These are phyloP conservation scores for Populus hybrid DNA, from an alignment of 441 rosid species.

Conservation along the genomic window DNA sequence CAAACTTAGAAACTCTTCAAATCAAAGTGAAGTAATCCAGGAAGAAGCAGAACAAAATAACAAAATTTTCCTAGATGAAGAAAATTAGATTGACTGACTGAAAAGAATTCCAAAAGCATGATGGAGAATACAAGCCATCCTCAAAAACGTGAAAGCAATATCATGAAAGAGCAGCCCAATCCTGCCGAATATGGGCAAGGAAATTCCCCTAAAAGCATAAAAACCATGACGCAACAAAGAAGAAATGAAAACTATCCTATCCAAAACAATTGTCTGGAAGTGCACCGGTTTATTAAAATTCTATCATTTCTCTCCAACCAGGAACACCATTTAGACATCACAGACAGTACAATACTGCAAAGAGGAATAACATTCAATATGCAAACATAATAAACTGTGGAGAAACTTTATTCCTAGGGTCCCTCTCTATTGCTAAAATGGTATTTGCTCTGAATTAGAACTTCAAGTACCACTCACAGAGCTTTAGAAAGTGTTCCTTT, in stretches of 20 bases:
- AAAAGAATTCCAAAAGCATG: not conserved
- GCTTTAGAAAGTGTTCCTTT: not conserved
- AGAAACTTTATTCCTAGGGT: not conserved
- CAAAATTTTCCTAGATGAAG: not conserved
- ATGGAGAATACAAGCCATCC: not conserved
- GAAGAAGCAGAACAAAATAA: not conserved
- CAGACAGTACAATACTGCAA: conserved; percentile 30
- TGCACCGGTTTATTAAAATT: not conserved
- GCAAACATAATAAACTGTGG: not conserved
- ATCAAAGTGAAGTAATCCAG: not conserved
- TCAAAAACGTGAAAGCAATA: not conserved
- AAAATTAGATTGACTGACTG: not conserved
- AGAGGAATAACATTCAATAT: not conserved
- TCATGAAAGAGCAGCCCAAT: not conserved
- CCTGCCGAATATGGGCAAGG: not conserved
- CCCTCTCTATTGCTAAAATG: not conserved
- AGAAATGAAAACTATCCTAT: not conserved
- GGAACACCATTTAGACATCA: conserved; percentile 8
- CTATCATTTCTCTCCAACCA: not conserved
- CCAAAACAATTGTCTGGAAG: not conserved
- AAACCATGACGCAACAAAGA: not conserved
- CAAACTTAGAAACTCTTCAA: not conserved
- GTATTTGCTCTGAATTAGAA: not conserved
- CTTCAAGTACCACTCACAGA: not conserved
- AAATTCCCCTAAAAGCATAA: not conserved